Conservation (phyloP, 1,284 basidiomycete species). For the Coniophora puteana region DNA sequence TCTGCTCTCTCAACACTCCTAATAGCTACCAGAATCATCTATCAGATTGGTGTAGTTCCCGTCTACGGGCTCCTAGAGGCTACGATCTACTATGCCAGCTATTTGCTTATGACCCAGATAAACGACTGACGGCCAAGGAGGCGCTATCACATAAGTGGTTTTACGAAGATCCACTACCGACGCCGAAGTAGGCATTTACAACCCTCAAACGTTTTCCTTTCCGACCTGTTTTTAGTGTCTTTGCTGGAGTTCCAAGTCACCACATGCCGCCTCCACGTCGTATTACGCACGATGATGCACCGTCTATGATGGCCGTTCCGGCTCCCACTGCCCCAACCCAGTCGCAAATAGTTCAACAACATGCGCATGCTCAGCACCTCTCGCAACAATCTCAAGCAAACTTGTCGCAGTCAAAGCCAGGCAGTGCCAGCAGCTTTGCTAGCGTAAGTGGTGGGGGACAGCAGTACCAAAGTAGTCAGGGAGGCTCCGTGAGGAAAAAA, state of each 20-base stretch:
- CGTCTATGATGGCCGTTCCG: constrained; percentile 68
- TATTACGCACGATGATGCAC: constrained; percentile 76
- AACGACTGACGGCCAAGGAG: constrained; percentile 79
- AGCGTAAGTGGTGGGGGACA: constrained; percentile 44
- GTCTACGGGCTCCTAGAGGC: constrained; percentile 58
- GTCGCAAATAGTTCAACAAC: constrained; percentile 34
- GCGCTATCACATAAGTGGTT: constrained; percentile 84
- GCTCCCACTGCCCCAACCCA: constrained; percentile 31
- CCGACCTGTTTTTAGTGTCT: constrained; percentile 42
- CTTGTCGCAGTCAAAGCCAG: constrained; percentile 41
- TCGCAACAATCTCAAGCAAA: constrained; percentile 36
- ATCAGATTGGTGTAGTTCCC: constrained; percentile 74
- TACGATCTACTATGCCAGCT: constrained; percentile 83
- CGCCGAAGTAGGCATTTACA: constrained; percentile 54
- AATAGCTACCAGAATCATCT: constrained; percentile 66
- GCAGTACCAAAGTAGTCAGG: constrained; percentile 27
- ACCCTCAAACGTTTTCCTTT: constrained; percentile 3
- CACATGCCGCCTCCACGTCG: constrained; percentile 71
- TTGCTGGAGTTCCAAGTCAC: constrained; percentile 46
- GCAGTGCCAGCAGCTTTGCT: constrained; percentile 45
- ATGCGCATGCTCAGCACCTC: constrained; percentile 36
- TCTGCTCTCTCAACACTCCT: constrained; percentile 3
- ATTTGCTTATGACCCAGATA: constrained; percentile 90
- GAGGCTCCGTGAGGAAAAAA: constrained; percentile 40
- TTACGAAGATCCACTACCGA: constrained; percentile 71